Percentiles rank a stretch among this genome's conserved stretches.
phyloP scores from a whole-genome alignment of 129 eudicot genomes.

The sunflower (Helianthus annuus) region DNA sequence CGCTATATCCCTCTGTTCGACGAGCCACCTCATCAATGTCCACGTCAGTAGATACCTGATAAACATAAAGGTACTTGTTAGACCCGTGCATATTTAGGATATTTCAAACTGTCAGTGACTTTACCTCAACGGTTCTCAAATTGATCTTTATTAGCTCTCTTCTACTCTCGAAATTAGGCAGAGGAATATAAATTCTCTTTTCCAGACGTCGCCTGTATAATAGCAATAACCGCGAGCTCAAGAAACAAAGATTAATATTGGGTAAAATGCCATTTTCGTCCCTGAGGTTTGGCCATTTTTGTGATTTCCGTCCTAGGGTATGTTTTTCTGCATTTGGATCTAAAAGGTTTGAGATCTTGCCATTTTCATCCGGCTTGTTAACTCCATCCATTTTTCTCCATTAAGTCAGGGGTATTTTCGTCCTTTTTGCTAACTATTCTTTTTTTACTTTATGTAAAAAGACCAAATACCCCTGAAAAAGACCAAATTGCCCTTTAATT shows the following conservation, averaged over 20 bases:
- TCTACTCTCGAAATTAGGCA: conserved; percentile 80
- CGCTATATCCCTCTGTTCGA: conserved; percentile 84
- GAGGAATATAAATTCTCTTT: conserved; percentile 85
- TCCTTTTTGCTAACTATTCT: too few species aligned
- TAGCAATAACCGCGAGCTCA: neutral
- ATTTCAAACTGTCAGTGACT: neutral
- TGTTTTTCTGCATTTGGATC: too few species aligned
- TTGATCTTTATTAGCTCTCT: conserved; percentile 87
- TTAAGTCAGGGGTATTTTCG: too few species aligned
- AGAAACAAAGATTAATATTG: neutral
- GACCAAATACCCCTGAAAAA: too few species aligned
- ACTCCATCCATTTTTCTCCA: too few species aligned
- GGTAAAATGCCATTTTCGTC: too few species aligned
- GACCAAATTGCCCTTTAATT: too few species aligned
- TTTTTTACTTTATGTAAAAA: too few species aligned
- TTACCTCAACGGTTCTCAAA: conserved; percentile 82
- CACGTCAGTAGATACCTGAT: conserved; percentile 67
- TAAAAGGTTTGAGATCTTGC: too few species aligned
- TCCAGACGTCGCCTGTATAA: conserved; percentile 74
- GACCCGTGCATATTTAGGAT: neutral
- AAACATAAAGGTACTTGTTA: neutral
- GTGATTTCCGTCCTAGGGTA: too few species aligned
- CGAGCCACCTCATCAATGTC: conserved; percentile 89
- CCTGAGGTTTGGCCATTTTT: too few species aligned
- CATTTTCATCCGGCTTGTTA: too few species aligned